These are phyloP conservation scores for Cucurbita moschata DNA, from an alignment of 306 rosid species.

Conservation along the genomic window DNA sequence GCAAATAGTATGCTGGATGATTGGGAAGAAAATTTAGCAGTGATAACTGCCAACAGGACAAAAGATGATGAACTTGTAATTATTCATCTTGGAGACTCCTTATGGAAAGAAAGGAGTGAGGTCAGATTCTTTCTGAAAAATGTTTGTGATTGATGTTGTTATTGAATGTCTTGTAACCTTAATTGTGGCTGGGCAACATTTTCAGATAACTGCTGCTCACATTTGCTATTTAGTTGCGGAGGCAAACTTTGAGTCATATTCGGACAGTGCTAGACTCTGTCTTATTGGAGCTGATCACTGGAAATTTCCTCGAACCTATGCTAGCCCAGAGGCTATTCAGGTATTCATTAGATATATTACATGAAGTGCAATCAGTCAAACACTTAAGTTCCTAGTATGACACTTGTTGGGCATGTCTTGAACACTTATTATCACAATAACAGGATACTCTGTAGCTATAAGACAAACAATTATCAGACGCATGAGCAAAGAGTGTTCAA, in stretches of 20 bases:
- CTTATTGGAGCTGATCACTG: conserved; percentile 93
- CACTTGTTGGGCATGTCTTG: neutral
- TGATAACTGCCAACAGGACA: conserved; percentile 84
- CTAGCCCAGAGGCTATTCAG: conserved; percentile 95
- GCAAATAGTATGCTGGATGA: conserved; percentile 67
- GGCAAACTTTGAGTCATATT: conserved; percentile 71
- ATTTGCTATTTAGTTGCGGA: conserved; percentile 92
- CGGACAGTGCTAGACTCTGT: conserved; percentile 79
- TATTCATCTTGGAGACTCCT: conserved; percentile 78
- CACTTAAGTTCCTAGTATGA: neutral
- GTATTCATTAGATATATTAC: conserved; percentile 18
- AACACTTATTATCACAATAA: neutral
- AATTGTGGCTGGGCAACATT: conserved; percentile 17
- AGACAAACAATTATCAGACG: neutral
- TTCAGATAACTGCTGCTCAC: conserved; percentile 84
- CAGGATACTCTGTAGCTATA: neutral
- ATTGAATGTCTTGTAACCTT: neutral
- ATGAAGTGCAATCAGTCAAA: neutral
- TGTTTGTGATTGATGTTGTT: conserved; percentile 1
- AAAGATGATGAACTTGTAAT: conserved; percentile 86
- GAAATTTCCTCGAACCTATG: conserved; percentile 82
- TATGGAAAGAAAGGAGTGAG: conserved; percentile 90
- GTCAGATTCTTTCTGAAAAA: conserved; percentile 18
- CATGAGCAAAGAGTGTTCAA: neutral
- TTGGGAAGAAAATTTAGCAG: conserved; percentile 89